Percentiles rank a stretch among this genome's conserved stretches.
Evolutionary conservation across 768 basidiomycete species (phyloP).

Genomic region (Galerina sulciceps): DNA sequence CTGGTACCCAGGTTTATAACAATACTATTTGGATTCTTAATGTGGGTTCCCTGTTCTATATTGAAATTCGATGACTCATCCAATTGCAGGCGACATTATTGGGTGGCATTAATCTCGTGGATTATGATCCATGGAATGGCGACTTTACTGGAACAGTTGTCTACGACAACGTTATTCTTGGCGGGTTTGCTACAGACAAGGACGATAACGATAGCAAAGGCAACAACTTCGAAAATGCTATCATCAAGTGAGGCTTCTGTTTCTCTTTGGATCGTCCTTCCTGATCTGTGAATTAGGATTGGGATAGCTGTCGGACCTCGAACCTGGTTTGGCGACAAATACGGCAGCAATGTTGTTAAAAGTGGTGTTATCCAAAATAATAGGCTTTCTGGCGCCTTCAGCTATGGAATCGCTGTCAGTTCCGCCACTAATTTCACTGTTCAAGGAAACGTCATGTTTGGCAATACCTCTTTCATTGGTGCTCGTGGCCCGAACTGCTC

Average conservation of each 20-base stretch:
- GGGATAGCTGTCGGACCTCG: conserved; percentile 82
- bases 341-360: conserved; percentile 54
- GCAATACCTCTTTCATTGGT: conserved; percentile 80
- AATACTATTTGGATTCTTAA: conserved; percentile 77
- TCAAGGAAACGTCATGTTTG: conserved; percentile 59
- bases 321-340: conserved; percentile 72
- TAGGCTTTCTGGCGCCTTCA: conserved; percentile 67
- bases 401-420: conserved; percentile 71
- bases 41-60: conserved; percentile 39
- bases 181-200: conserved; percentile 64
- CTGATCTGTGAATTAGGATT: conserved; percentile 47
- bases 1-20: conserved; percentile 73
- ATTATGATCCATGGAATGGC: conserved; percentile 69
- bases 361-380: conserved; percentile 61
- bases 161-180: conserved; percentile 65
- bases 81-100: conserved; percentile 61
- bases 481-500: conserved; percentile 69
- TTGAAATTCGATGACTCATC: conserved; percentile 8
- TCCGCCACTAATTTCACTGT: conserved; percentile 72
- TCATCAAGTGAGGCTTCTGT: conserved; percentile 64
- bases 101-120: conserved; percentile 82
- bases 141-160: conserved; percentile 69
- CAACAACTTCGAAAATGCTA: conserved; percentile 56
- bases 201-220: conserved; percentile 50
- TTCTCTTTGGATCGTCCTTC: background rate